Evolutionary conservation across 345 rosid species (phyloP), one percentile per base, ranked within the genome.

Genomic region (Sonneratia caseolaris): DNA sequence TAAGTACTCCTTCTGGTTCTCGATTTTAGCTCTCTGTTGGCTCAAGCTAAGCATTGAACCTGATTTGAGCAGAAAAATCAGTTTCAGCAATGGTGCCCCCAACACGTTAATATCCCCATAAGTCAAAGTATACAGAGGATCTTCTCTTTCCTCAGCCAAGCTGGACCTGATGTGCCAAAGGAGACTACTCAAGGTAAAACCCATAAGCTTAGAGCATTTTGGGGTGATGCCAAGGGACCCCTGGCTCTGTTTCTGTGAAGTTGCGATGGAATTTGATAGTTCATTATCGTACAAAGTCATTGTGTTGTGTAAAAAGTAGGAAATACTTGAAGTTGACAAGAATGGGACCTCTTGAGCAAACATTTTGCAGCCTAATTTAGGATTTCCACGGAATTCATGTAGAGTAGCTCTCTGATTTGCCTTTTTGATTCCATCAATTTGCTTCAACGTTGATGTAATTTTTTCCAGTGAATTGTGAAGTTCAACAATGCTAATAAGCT

Each of bases 261-360:
- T 68, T 49, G 88, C 64, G 65, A 38, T 65, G 49, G 64, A 57
- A 68, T 69, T 76, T 37, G 73, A 77, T 72, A 73, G 42, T 73
- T 78, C 87, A 71, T 57, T 56, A 72, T 55, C 73, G 73, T 64
- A 71, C 21, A 75, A 80, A 68, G 81, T 76, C 71, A 87, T 71
- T 0, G 71, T 73, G 70, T 72, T 74, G 71, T 79, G 82, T 79
- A 88, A 75, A 49, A 89, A 71, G 82, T 87, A 90, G 76, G 76
- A 79, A 71, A 92, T 82, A 76, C 86, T 89, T 79, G 96, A 87
- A 77, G 92, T 87, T 73, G 92, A 71, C 83, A 91, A 79, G 79
- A 85, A 88, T 49, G 86, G 78, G 65, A 78, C 76, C 71, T 43
- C 79, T 68, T 79, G 87, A 67, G 68, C 68, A 64, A 77, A 71